Evolutionary conservation across 345 rosid species (phyloP), one percentile per base, ranked within the genome.

Genomic region (Camelina neglecta): DNA sequence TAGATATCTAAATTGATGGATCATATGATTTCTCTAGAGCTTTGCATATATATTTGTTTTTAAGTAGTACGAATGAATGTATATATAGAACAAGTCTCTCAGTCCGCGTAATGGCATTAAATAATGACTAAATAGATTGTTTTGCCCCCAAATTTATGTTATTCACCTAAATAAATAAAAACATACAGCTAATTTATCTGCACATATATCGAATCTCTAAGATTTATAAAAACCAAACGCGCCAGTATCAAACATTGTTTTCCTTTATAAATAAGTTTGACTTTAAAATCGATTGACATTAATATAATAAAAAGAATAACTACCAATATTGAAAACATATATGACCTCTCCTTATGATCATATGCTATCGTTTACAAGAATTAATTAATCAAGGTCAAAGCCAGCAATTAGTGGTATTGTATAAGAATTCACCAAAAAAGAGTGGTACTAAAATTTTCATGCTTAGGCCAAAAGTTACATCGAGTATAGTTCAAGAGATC

Each of bases 61-160:
- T 29, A 55, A 68, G 61, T 23, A 8, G 29, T 68, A 53, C 21
- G 47, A 57, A 3, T 53, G 4, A n/a, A n/a, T n/a, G n/a, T n/a
- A n/a, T n/a, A n/a, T 12, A 6, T 15, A 33, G 80, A 76, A 61
- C 64, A 38, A 76, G 65, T 76, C 80, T 62, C 2, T 35, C 21
- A 55, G 71, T 76, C 80, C 75, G 71, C 80, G 80, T 69, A 62
- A 62, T 7, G 21, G 44, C 58, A 76, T 69, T 35, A 45, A 31
- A 33, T 55, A 69, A 54, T 53, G 9, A 29, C 60, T 12, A 33
- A 31, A 65, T 1, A 36, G 1, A 49, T 29, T 5, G 49, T 20
- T 44, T 23, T 8, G 20, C 18, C 18, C 38, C 20, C 0, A 31
- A 15, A 21, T 31, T 8, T 58, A 66, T 66, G 18, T 58, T 12